A percentile compares a stretch with the other conserved stretches of the same genome.
Evolutionary conservation across 306 rosid genomes (phyloP).

Genomic region (Bauhinia variegata): DNA sequence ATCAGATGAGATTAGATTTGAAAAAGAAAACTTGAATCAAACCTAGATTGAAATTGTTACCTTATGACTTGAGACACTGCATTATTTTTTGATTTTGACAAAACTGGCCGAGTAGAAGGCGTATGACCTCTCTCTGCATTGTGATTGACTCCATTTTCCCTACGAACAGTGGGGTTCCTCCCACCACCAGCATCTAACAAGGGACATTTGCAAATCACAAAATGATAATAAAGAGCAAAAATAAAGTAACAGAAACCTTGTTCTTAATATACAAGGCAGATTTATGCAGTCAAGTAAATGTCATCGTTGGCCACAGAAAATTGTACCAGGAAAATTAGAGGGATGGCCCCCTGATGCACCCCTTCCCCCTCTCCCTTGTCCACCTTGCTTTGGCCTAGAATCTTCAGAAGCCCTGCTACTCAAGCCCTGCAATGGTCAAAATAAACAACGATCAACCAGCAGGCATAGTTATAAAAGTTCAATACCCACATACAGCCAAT

Average conservation of each 20-base stretch:
- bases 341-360: conserved; percentile 65
- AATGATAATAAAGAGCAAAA: neutral
- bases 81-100: conserved; percentile 48
- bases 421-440: conserved; percentile 50
- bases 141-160: conserved; percentile 64
- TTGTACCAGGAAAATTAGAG: conserved; percentile 43
- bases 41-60: conserved; percentile 37
- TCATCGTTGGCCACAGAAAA: neutral
- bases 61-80: conserved; percentile 46
- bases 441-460: neutral
- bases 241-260: conserved; percentile 11
- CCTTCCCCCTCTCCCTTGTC: conserved; percentile 61
- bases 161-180: conserved; percentile 50
- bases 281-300: neutral
- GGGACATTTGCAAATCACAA: conserved; percentile 31
- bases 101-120: conserved; percentile 43
- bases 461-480: neutral
- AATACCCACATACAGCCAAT: neutral
- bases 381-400: conserved; percentile 46
- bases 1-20: neutral
- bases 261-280: neutral
- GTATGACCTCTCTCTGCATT: conserved; percentile 47
- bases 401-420: conserved; percentile 53
- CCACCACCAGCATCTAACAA: conserved; percentile 62
- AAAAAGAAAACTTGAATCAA: conserved; percentile 9